Percentiles rank a stretch among this genome's conserved stretches.
These are phyloP conservation scores for Coffea humblotiana DNA, from an alignment of 305 asterid species.

Conservation along the genomic window DNA sequence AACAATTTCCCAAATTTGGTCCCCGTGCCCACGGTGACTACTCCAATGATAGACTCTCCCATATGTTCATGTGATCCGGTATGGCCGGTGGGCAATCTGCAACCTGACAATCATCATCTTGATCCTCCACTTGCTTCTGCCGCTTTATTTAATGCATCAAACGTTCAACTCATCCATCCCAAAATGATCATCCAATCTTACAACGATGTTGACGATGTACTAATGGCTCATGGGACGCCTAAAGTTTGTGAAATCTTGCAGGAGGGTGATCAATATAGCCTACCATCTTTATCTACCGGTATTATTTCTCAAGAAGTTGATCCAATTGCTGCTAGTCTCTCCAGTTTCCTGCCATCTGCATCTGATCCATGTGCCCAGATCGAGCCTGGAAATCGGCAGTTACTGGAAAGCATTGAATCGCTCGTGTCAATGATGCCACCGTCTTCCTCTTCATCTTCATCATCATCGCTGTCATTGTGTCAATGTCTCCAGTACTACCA, in stretches of 20 bases:
- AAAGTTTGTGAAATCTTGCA: slow-evolving; percentile 26
- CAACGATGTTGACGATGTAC: neutral
- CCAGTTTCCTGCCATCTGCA: slow-evolving; percentile 18
- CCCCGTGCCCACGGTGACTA: slow-evolving; percentile 19
- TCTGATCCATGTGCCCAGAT: slow-evolving; percentile 12
- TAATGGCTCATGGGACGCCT: slow-evolving; percentile 27
- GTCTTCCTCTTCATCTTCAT: slow-evolving; percentile 18
- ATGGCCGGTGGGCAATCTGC: slow-evolving; percentile 25
- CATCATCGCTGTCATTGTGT: slow-evolving; percentile 6
- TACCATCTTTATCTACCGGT: slow-evolving; percentile 17
- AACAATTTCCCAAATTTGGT: slow-evolving; percentile 6
- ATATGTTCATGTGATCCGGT: slow-evolving; percentile 23
- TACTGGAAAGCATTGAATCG: slow-evolving; percentile 29
- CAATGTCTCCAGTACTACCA: slow-evolving; percentile 23
- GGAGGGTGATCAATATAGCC: slow-evolving; percentile 16
- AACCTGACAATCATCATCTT: slow-evolving; percentile 7
- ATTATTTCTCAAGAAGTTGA: slow-evolving; percentile 12
- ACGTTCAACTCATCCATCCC: slow-evolving; percentile 1
- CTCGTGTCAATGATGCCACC: slow-evolving; percentile 34
- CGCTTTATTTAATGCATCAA: slow-evolving; percentile 2
- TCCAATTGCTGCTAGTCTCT: slow-evolving; percentile 8
- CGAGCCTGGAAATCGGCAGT: slow-evolving; percentile 20
- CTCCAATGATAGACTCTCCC: slow-evolving; percentile 17
- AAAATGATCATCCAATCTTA: neutral
- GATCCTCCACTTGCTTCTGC: slow-evolving; percentile 18